Base-by-base conservation (phyloP, 1,284 basidiomycete genomes). In the Abortiporus biennis region DNA sequence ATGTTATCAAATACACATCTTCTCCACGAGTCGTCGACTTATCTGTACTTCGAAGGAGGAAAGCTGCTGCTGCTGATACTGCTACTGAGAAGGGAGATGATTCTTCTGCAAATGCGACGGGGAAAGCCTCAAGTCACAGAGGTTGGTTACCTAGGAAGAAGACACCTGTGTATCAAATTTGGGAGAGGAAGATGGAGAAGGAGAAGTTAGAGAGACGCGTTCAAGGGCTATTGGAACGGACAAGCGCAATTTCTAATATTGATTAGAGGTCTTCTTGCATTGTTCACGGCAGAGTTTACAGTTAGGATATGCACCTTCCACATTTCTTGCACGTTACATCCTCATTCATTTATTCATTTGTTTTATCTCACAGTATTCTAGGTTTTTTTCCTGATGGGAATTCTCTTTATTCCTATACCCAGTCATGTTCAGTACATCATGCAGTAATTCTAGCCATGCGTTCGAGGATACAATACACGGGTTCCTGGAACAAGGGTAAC, bases 1-100 rank as follows among this genome's bases (percentile, higher is more conserved):
- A 93, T 46, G 82, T 94, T 8, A 80, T 92, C 50, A 72, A 75
- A 51, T 91, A 86, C 59, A 85, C 89, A 0, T 79, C 89, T 0
- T 77, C 79, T 1, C 83, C 88, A 0, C 74, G 78, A 6, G 80
- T 96, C 29, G 84, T 96, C 29, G 91, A 95, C 61, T 68, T 95
- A 20, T 85, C 86, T 0, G 67, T 62, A 17, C 55, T 81, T 43
- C 74, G 76, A 42, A 67, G 70, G 25, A 73, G 66, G 49, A 67
- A 76, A 13, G 63, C 63, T 17, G 21, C 13, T 11, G 9, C 33
- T 35, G 16, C 33, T 8, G 33, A 35, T 17, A 16, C 8, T 35
- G 33, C 33, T 35, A 8, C 8, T 8, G 36, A 23, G 25, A 24
- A 19, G n/a, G 39, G 29, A 21, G n/a, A n/a, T 29, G 69, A 74